Percentiles rank a stretch among this genome's conserved stretches.
Conservation (phyloP, 2,329 filamentous ascomycete genomes). For the Eutypa lata region DNA sequence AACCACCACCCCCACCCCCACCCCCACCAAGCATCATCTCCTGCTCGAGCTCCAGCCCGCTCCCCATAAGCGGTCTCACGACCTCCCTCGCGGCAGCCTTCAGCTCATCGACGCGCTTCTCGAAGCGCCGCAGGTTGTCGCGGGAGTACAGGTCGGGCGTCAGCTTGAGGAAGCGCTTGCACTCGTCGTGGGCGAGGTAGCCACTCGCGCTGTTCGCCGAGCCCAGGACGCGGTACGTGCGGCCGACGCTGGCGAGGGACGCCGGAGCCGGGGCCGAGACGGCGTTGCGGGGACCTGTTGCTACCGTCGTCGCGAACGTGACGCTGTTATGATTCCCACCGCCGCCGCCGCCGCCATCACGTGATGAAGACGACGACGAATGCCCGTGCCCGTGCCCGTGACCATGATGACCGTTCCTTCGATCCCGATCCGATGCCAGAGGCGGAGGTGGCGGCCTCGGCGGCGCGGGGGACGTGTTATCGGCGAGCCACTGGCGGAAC, state of each 20-base stretch:
- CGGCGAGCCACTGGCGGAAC: conserved; percentile 90
- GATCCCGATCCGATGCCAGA: conserved; percentile 3
- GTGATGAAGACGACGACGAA: conserved; percentile 7
- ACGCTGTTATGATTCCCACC: no score
- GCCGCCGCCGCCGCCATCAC: conserved; percentile 18
- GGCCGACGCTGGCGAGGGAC: conserved; percentile 60
- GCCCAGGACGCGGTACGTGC: conserved; percentile 76
- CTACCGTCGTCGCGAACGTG: conserved; percentile 3
- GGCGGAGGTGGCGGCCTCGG: conserved; percentile 18
- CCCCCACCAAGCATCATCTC: conserved; percentile 42
- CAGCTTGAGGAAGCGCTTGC: conserved; percentile 85
- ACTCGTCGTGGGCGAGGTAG: conserved; percentile 81
- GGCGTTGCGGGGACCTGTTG: conserved; percentile 24
- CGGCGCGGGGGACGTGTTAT: conserved; percentile 76
- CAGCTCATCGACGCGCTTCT: conserved; percentile 83
- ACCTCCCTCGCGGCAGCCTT: conserved; percentile 79
- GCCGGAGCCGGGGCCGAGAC: conserved; percentile 35
- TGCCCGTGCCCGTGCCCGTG: conserved; percentile 1
- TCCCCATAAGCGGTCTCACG: conserved; percentile 82
- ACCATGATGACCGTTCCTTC: conserved; percentile 8
- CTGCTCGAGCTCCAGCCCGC: conserved; percentile 77
- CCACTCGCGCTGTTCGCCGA: conserved; percentile 42
- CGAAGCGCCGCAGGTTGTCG: conserved; percentile 82
- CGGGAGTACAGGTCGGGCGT: conserved; percentile 78
- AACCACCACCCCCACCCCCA: conserved; percentile 29